Base-by-base conservation (phyloP, 2,329 filamentous ascomycete species). In the Exophiala bonariae region DNA sequence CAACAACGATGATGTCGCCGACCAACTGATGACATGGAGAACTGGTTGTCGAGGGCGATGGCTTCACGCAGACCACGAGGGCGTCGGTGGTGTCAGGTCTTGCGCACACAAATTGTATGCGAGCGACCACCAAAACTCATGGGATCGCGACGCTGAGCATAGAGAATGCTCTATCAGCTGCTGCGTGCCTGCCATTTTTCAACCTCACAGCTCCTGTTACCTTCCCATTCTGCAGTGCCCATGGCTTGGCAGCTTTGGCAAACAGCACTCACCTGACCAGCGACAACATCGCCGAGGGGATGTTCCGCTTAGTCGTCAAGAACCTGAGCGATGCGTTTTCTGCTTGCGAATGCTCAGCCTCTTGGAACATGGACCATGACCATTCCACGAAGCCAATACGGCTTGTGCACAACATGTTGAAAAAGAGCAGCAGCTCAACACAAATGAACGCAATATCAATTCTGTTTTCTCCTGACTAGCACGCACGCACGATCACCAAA, bases 61-160 rank as follows among this genome's bases (percentile, higher is more conserved):
- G 10, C 14, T 28, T 20, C 3, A 9, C 28, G 7, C 28, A 22
- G 18, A 18, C 10, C 44, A 46, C 19, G 3, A n/a, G n/a, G 11
- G 14, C 35, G 28, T 26, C 28, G 26, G 35, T 37, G 28, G 13
- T 20, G 5, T 11, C 22, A 32, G 3, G 28, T 5, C 8, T 16
- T 17, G 7, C n/a, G 10, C 45, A 38, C 22, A 43, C 10, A 43
- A 43, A 30, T 44, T 44, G 45, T 44, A 48, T 48, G 45, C 16
- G 45, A 11, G 9, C 11, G 7, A 17, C 23, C 41, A 35, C n/a
- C 8, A 7, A 17, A 33, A 18, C 11, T 11, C 23, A 26, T 26
- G 23, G 6, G 23, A 6, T 26, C 22, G 28, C 36, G 26, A 22
- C 36, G 28, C 16, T 2, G 36, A 34, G 13, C 18, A 20, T 46